These are phyloP conservation scores for Ricinus communis DNA, from an alignment of 345 rosid genomes.

Conservation along the genomic window DNA sequence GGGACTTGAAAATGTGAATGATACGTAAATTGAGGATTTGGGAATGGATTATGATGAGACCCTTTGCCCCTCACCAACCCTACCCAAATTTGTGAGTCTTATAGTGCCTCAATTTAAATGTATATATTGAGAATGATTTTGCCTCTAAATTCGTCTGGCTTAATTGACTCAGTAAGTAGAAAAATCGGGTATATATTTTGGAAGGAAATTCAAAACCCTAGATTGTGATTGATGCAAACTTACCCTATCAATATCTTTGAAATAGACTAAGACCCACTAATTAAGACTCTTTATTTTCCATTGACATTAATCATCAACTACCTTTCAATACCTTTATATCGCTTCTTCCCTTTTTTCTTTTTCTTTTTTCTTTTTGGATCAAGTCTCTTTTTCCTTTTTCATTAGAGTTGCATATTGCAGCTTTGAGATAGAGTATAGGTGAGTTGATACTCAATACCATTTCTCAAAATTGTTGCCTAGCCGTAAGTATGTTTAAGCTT, in stretches of 20 bases:
- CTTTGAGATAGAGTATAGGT: too few species aligned
- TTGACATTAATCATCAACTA: too few species aligned
- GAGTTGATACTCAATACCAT: too few species aligned
- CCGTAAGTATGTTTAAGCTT: too few species aligned
- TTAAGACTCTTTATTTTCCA: too few species aligned
- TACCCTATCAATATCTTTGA: background rate
- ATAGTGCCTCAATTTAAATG: background rate
- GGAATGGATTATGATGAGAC: slow-evolving; percentile 28
- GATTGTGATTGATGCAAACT: slow-evolving; percentile 23
- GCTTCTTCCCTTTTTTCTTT: too few species aligned
- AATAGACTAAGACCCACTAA: slow-evolving; percentile 13
- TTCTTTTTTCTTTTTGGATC: too few species aligned
- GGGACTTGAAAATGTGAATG: slow-evolving; percentile 15
- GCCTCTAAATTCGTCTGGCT: background rate
- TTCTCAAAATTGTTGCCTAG: too few species aligned
- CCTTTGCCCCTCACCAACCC: slow-evolving; percentile 37
- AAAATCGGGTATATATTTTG: background rate
- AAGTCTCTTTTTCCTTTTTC: too few species aligned
- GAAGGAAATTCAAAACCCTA: background rate
- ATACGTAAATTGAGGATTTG: slow-evolving; percentile 1
- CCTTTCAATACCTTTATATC: too few species aligned
- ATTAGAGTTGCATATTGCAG: too few species aligned
- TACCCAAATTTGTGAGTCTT: slow-evolving; percentile 20
- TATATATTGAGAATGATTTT: background rate
- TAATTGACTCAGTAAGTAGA: background rate